Base-by-base conservation (phyloP, 495 filamentous ascomycete species). In the Tuber magnatum region DNA sequence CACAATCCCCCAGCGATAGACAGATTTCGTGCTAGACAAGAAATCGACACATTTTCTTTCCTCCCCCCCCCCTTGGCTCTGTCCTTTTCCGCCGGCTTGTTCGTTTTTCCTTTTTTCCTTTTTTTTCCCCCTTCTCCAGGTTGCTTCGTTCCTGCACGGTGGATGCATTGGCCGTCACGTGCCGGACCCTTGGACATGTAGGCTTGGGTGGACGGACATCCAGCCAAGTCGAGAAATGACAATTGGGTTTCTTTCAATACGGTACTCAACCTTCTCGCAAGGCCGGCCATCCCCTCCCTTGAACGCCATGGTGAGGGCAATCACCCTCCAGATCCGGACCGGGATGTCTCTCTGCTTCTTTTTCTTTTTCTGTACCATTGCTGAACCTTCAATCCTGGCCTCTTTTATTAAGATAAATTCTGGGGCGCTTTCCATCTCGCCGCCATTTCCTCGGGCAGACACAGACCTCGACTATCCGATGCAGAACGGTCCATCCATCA, bases 401-500 rank as follows among this genome's bases (percentile, higher is more conserved):
- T 65, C 56, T 65, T 35, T 65, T 35, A 12, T 18, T 18, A 20
- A 46, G 43, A 20, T 65, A 61, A 61, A 61, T 61, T 61, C 32
- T 61, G 51, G 32, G 51, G 51, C 51, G 51, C n/a, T 65, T 35
- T 20, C 56, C 56, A 65, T 65, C 56, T 35, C 4, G 56, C 9
- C 18, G 3, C 28, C 56, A 28, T 65, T 41, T 44, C 56, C 76
- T 68, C 75, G 74, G 69, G 77, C 28, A 35, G 28, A 65, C 71
- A 71, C 76, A 70, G 75, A 79, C 75, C 73, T 71, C 68, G 40
- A 71, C 68, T 46, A 69, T 72, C 35, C 61, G 68, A 72, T 32
- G 42, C 40, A 35, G n/a, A 44, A 39, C 20, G 28, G 56, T 35
- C 56, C 56, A 74, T 69, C 77, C 71, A 78, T 70, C 69, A 79